phyloP scores from a whole-genome alignment of 2,329 filamentous ascomycete genomes.

The Apiospora malaysiana region DNA sequence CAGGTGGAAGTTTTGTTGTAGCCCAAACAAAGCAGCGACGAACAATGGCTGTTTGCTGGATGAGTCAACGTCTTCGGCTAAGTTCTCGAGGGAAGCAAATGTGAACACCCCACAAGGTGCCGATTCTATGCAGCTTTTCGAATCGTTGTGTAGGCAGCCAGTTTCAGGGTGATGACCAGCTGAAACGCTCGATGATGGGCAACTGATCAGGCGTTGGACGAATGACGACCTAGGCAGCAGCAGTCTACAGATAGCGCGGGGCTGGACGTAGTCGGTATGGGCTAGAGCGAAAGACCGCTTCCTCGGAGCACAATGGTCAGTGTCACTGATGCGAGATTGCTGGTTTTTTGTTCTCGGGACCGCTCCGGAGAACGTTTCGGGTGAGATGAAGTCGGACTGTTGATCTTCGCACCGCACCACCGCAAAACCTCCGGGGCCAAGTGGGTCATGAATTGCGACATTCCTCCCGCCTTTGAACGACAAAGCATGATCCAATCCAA shows the following conservation, averaged over 20 bases:
- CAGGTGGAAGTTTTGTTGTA: not conserved
- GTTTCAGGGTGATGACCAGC: not conserved
- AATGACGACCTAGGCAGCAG: not conserved
- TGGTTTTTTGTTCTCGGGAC: not conserved
- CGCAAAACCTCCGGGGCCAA: not conserved
- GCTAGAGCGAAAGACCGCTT: not conserved
- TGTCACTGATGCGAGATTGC: not conserved
- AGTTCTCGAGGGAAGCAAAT: not conserved
- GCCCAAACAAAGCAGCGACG: not conserved
- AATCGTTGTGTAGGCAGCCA: not conserved
- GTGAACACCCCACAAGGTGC: not conserved
- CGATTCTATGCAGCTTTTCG: not conserved
- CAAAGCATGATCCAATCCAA: not conserved
- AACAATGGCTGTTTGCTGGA: not conserved
- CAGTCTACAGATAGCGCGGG: not conserved
- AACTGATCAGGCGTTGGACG: not conserved
- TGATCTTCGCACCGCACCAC: slow-evolving; percentile 5
- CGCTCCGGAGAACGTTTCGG: not conserved
- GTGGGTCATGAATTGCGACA: not conserved
- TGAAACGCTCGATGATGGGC: not conserved
- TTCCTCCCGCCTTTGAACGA: not conserved
- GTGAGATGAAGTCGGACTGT: slow-evolving; percentile 2
- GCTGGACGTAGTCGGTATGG: not conserved
- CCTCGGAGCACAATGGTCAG: too few relatives aligned
- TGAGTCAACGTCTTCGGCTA: not conserved